phyloP scores from a whole-genome alignment of 306 rosid species.

The Prunus davidiana region DNA sequence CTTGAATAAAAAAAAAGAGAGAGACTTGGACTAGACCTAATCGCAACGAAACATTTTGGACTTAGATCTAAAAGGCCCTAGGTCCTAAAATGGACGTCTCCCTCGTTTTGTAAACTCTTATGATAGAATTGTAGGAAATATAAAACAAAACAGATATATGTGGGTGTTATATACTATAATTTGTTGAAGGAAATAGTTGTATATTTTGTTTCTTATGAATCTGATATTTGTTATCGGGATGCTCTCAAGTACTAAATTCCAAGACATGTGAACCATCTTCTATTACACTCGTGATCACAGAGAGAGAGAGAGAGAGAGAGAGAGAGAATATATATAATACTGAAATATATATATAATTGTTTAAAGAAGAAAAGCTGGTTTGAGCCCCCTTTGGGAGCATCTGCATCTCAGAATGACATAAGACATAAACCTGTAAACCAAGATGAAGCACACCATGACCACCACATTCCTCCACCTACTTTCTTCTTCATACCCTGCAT shows the following conservation, averaged over 20 bases:
- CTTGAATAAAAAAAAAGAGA: too few species aligned
- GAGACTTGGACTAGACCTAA: too few species aligned
- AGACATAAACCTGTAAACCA: constrained; percentile 88
- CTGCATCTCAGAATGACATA: constrained; percentile 79
- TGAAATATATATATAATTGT: not conserved
- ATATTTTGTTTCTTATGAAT: not conserved
- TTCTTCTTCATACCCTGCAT: constrained; percentile 79
- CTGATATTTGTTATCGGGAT: not conserved
- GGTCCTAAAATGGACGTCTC: too few species aligned
- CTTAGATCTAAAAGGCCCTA: too few species aligned
- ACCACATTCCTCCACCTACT: constrained; percentile 75
- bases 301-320: constrained; percentile 17
- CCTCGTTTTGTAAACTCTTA: too few species aligned
- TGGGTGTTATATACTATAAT: too few species aligned
- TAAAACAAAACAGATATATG: too few species aligned
- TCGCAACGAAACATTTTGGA: too few species aligned
- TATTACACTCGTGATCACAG: constrained; percentile 15
- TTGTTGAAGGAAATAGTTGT: too few species aligned
- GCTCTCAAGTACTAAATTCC: constrained; percentile 29
- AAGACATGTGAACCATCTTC: constrained; percentile 44
- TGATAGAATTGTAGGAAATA: too few species aligned
- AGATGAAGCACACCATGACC: constrained; percentile 74
- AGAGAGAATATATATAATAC: not conserved
- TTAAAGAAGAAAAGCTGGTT: constrained; percentile 30
- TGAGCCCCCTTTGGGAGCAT: constrained; percentile 58